Evolutionary conservation across 176 grass and related monocot species (phyloP).

Genomic region (Cenchrus americanus): DNA sequence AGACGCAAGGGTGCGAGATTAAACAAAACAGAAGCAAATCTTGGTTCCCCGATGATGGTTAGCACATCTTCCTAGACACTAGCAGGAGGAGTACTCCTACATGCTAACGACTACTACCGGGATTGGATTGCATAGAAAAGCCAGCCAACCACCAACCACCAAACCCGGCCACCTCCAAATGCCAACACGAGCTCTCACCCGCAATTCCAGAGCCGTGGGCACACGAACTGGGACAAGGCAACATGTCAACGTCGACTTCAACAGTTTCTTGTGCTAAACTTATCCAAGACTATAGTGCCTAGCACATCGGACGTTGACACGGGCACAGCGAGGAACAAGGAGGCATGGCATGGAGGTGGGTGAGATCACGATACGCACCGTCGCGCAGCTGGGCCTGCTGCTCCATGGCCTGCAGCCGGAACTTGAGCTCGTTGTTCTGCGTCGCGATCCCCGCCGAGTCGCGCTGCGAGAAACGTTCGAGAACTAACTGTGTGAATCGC

Average conservation of each 20-base stretch:
- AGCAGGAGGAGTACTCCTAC: not conserved
- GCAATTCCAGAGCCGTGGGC: slow-evolving; percentile 21
- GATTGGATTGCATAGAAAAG: not conserved
- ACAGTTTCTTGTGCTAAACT: not conserved
- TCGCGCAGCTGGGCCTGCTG: slow-evolving; percentile 91
- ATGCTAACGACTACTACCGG: slow-evolving; percentile 49
- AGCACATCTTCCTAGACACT: slow-evolving; percentile 36
- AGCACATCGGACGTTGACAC: slow-evolving; percentile 51
- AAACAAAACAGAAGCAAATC: slow-evolving; percentile 29
- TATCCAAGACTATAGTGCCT: slow-evolving; percentile 36
- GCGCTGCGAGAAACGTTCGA: slow-evolving; percentile 42
- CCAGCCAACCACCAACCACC: slow-evolving; percentile 35
- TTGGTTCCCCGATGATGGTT: slow-evolving; percentile 27
- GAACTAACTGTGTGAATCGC: not conserved
- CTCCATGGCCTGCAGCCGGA: slow-evolving; percentile 93
- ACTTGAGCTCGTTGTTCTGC: slow-evolving; percentile 93
- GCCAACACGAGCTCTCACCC: not conserved
- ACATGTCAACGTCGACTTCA: slow-evolving; percentile 38
- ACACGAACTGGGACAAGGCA: slow-evolving; percentile 33
- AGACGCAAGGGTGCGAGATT: not conserved
- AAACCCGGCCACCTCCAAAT: slow-evolving; percentile 9
- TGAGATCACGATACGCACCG: slow-evolving; percentile 43
- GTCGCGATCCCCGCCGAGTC: slow-evolving; percentile 65
- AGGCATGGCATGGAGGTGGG: not conserved
- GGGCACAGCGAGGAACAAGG: not conserved